phyloP scores from a whole-genome alignment of 768 basidiomycete species.

The Cytidiella melzeri region DNA sequence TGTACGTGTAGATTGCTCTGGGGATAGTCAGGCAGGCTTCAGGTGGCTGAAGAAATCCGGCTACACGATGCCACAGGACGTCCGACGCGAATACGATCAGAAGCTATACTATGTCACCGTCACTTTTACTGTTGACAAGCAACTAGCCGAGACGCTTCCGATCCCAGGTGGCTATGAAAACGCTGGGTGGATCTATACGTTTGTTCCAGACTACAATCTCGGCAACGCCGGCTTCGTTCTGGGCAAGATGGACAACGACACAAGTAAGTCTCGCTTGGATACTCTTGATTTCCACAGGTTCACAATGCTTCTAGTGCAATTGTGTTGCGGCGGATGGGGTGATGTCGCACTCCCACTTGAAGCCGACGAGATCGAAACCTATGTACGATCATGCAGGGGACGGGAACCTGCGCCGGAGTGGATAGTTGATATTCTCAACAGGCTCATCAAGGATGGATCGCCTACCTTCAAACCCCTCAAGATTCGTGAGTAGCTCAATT shows the following conservation, averaged over 20 bases:
- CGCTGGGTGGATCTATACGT: slow-evolving; percentile 12
- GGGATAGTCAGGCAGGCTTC: slow-evolving; percentile 12
- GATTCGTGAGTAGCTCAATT: slow-evolving; percentile 6
- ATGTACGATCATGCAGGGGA: slow-evolving; percentile 3
- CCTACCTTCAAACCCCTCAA: slow-evolving; percentile 12
- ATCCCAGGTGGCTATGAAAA: slow-evolving; percentile 8
- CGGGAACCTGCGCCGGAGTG: slow-evolving; percentile 8
- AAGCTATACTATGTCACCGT: slow-evolving; percentile 12
- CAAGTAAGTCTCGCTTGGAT: slow-evolving; percentile 5
- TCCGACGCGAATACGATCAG: slow-evolving; percentile 12
- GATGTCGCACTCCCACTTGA: slow-evolving; percentile 10
- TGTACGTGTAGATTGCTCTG: slow-evolving; percentile 8
- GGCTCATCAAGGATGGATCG: slow-evolving; percentile 2
- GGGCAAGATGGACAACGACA: slow-evolving; percentile 13
- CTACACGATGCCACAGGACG: slow-evolving; percentile 7
- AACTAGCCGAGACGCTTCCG: not conserved
- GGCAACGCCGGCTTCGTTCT: slow-evolving; percentile 11
- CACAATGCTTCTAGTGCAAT: slow-evolving; percentile 5
- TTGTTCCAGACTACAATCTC: slow-evolving; percentile 9
- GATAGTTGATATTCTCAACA: slow-evolving; percentile 5
- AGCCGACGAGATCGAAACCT: slow-evolving; percentile 4
- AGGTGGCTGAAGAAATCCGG: slow-evolving; percentile 13
- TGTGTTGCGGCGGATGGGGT: slow-evolving; percentile 14
- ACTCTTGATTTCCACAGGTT: not conserved
- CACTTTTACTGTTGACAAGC: slow-evolving; percentile 6